Evolutionary conservation across 2,329 filamentous ascomycete species (phyloP).

Genomic region (Neopestalotiopsis rosae): DNA sequence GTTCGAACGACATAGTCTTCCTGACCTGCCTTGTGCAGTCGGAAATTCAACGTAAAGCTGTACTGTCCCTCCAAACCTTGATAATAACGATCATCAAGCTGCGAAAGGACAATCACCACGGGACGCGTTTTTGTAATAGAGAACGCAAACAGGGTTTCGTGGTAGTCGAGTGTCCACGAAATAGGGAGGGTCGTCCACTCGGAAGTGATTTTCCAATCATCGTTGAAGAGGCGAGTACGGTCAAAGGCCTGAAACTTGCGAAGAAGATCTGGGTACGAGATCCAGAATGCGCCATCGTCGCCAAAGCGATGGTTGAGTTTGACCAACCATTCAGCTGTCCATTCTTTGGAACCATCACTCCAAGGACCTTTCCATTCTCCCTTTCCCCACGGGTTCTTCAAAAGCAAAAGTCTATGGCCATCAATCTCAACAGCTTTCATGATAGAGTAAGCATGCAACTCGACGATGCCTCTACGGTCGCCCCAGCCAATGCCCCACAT

Average conservation of each 20-base stretch:
- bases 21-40: conserved; percentile 54
- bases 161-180: conserved; percentile 62
- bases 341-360: conserved; percentile 84
- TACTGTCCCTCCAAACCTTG: conserved; percentile 63
- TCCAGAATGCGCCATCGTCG: conserved; percentile 73
- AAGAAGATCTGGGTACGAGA: conserved; percentile 63
- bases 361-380: conserved; percentile 83
- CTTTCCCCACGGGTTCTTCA: conserved; percentile 81
- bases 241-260: conserved; percentile 63
- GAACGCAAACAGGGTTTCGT: conserved; percentile 59
- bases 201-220: conserved; percentile 57
- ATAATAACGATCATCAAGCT: conserved; percentile 64
- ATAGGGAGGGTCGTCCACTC: conserved; percentile 57
- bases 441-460: conserved; percentile 66
- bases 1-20: conserved; percentile 62
- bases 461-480: conserved; percentile 61
- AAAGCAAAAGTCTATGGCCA: conserved; percentile 66
- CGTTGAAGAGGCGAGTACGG: conserved; percentile 61
- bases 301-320: conserved; percentile 77
- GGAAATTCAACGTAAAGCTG: conserved; percentile 57
- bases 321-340: conserved; percentile 80
- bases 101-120: conserved; percentile 60
- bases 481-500: conserved; percentile 51
- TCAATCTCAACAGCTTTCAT: conserved; percentile 64
- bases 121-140: conserved; percentile 53